Base-by-base conservation (phyloP, 352 stramenopile species). In the Phytophthora boehmeriae region DNA sequence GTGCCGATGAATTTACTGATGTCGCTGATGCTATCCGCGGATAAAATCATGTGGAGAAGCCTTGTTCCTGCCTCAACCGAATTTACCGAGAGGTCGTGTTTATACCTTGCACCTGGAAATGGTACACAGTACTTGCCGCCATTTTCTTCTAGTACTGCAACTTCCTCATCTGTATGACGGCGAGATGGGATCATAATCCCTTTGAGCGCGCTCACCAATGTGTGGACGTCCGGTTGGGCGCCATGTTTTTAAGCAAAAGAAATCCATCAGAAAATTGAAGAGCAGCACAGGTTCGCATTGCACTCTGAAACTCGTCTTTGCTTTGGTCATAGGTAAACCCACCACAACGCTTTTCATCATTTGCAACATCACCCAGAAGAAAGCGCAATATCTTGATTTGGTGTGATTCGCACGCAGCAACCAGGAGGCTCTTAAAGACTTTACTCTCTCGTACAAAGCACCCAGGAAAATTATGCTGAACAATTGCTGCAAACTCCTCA, bases 241-340 rank as follows among this genome's bases (percentile, higher is more conserved):
- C 71, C 69, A 46, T 71, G 23, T 3, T 67, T 36, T 14, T 23
- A 8, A 90, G 59, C 22, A 81, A 8, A 11, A 58, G 38, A 27
- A 88, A 78, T 2, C 78, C 78, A 23, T 77, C 64, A 5, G 69
- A 35, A 50, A 88, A 88, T 20, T 79, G 72, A 43, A 66, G 42
- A 0, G 52, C 8, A 5, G 71, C 78, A 54, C 63, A 85, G 16
- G 52, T 56, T 51, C 56, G 47, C 5, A 88, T 28, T 9, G 80
- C 78, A 23, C 41, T 63, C 49, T 83, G 56, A 19, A 90, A 66
- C 19, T 88, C 80, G 11, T 76, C 74, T n/a, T 44, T 53, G 6
- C 73, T 71, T 8, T 69, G 42, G 0, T 59, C 39, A 43, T 69
- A 57, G 3, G 70, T 76, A 49, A 81, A 88, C 4, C 78, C 78